Evolutionary conservation across 306 rosid genomes (phyloP).

Genomic region (Herpetospermum pedunculosum): DNA sequence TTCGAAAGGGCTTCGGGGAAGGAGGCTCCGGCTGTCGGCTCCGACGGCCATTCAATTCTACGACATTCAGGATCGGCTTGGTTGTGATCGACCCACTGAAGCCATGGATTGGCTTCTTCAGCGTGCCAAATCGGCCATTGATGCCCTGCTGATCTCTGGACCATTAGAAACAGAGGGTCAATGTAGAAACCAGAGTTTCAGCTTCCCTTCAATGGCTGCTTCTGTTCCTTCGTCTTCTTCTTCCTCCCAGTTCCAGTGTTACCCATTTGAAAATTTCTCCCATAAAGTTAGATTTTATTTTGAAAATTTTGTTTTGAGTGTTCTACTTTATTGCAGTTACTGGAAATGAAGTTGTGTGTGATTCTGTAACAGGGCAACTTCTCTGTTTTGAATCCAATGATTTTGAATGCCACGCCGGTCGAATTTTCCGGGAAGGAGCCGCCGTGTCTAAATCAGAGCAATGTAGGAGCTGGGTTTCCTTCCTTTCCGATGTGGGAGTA

Average conservation of each 20-base stretch:
- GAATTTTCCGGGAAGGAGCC: not conserved
- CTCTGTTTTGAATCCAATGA: not conserved
- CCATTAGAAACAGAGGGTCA: not conserved
- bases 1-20: not conserved
- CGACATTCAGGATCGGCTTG: not conserved
- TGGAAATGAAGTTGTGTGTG: not conserved
- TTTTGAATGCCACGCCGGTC: not conserved
- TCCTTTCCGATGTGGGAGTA: conserved; percentile 1
- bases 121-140: not conserved
- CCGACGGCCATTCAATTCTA: not conserved
- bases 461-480: not conserved
- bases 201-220: not conserved
- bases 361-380: not conserved
- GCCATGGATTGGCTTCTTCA: not conserved
- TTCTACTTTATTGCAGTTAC: not conserved
- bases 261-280: not conserved
- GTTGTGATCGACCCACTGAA: not conserved
- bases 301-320: not conserved
- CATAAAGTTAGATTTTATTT: not conserved
- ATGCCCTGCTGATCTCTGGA: not conserved
- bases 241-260: not conserved
- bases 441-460: not conserved
- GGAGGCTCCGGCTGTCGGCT: conserved; percentile 5
- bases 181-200: not conserved
- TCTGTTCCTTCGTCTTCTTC: not conserved